phyloP scores from a whole-genome alignment of 805 yeast species.

The Starmerella khaoyaiensis region DNA sequence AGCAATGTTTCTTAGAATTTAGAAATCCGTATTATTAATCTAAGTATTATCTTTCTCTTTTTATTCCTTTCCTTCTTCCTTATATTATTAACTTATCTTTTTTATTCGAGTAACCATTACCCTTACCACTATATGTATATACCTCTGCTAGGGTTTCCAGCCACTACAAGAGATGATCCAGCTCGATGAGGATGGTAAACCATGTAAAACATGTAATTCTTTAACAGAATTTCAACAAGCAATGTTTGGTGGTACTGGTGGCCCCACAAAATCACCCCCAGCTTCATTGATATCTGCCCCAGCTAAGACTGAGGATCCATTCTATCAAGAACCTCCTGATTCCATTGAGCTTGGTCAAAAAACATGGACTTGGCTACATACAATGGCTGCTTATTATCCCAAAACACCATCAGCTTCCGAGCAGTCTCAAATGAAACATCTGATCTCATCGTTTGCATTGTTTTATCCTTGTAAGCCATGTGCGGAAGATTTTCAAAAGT shows the following conservation, averaged over 20 bases:
- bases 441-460: conserved; percentile 56
- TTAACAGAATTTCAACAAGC: conserved; percentile 67
- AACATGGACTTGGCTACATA: conserved; percentile 85
- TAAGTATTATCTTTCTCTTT: no score
- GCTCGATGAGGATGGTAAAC: conserved; percentile 83
- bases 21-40: no score
- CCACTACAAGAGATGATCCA: background rate
- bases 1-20: no score
- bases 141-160: no score
- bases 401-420: conserved; percentile 45
- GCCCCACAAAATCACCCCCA: conserved; percentile 19
- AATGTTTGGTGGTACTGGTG: conserved; percentile 19
- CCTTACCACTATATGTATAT: no score
- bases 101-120: no score
- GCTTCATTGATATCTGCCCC: conserved; percentile 12
- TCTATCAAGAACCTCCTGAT: conserved; percentile 55
- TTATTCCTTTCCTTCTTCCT: no score
- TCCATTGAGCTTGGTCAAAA: conserved; percentile 67
- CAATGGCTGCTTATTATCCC: conserved; percentile 84
- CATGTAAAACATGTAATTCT: conserved; percentile 85
- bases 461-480: conserved; percentile 92
- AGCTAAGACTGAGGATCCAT: conserved; percentile 8
- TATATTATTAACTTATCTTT: no score
- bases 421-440: conserved; percentile 59
- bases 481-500: conserved; percentile 66